Conservation (phyloP, 2,329 filamentous ascomycete species). For the Erysiphe pulchra region DNA sequence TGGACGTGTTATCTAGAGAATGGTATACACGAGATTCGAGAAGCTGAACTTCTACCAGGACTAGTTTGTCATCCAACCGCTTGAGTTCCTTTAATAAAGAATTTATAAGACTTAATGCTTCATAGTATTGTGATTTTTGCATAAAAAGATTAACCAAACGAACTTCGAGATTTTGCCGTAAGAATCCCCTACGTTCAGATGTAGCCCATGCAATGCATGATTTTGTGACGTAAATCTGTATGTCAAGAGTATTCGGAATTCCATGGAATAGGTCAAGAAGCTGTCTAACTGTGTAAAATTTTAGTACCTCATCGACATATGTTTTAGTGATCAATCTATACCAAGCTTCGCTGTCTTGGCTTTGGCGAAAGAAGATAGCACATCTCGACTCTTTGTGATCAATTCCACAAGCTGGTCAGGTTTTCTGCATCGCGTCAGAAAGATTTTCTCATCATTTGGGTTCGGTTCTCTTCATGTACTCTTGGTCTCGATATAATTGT, state of each 20-base stretch:
- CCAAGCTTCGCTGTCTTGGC: constrained; percentile 96
- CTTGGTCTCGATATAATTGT: constrained; percentile 76
- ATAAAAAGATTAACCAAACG: constrained; percentile 85
- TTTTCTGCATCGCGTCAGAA: constrained; percentile 27
- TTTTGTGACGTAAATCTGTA: constrained; percentile 84
- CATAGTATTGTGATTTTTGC: constrained; percentile 93
- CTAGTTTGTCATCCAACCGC: constrained; percentile 92
- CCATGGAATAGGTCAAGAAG: constrained; percentile 84
- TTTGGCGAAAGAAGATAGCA: constrained; percentile 90
- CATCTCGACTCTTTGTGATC: constrained; percentile 69
- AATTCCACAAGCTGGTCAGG: constrained; percentile 68
- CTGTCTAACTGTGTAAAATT: constrained; percentile 48
- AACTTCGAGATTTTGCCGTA: constrained; percentile 94
- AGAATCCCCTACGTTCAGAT: constrained; percentile 78
- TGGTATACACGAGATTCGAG: constrained; percentile 95
- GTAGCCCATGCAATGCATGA: constrained; percentile 99
- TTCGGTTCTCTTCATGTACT: constrained; percentile 22
- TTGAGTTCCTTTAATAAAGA: constrained; percentile 87
- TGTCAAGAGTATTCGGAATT: constrained; percentile 85
- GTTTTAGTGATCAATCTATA: constrained; percentile 21
- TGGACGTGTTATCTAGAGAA: constrained; percentile 84
- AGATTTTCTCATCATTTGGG: not conserved
- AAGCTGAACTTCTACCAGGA: constrained; percentile 90
- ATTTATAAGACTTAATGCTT: constrained; percentile 90
- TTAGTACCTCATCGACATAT: not conserved